Conservation (phyloP, 106 monocot genomes). For the Allium sativum region DNA sequence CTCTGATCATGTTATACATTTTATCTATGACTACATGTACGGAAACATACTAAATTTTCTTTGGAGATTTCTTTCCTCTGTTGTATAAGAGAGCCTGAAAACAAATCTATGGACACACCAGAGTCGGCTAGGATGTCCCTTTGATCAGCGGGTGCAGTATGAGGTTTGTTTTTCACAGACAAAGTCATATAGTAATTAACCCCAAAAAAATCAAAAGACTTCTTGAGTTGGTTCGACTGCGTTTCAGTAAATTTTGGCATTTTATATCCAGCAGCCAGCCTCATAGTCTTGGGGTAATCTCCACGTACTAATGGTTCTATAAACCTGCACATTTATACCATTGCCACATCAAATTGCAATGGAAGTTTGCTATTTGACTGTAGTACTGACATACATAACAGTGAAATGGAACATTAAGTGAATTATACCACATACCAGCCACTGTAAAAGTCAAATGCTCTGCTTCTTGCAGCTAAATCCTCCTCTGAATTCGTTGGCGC, state of each 20-base stretch:
- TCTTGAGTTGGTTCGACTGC: constrained; percentile 23
- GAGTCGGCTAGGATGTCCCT: constrained; percentile 25
- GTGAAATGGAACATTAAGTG: too few relatives aligned
- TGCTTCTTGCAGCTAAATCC: constrained; percentile 29
- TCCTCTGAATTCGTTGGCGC: constrained; percentile 29
- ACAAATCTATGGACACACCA: constrained; percentile 12
- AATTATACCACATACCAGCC: constrained; percentile 29
- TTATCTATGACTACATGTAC: too few relatives aligned
- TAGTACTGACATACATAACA: too few relatives aligned
- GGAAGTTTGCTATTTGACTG: too few relatives aligned
- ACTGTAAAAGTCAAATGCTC: constrained; percentile 18
- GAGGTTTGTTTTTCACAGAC: constrained; percentile 10
- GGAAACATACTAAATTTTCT: too few relatives aligned
- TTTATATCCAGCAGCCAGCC: constrained; percentile 24
- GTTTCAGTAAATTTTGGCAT: constrained; percentile 24
- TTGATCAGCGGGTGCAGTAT: neutral
- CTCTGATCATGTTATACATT: too few relatives aligned
- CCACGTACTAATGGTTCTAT: constrained; percentile 27
- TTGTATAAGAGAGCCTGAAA: neutral
- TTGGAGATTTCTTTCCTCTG: too few relatives aligned
- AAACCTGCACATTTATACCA: constrained; percentile 6
- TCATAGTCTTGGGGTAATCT: constrained; percentile 47
- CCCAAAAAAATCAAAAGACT: constrained; percentile 48
- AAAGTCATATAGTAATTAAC: constrained; percentile 29
- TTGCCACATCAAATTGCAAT: too few relatives aligned